A percentile compares a stretch with the other conserved stretches of the same genome.
Conservation (phyloP, 1,284 basidiomycete genomes). For the Melampsora occidentalis region DNA sequence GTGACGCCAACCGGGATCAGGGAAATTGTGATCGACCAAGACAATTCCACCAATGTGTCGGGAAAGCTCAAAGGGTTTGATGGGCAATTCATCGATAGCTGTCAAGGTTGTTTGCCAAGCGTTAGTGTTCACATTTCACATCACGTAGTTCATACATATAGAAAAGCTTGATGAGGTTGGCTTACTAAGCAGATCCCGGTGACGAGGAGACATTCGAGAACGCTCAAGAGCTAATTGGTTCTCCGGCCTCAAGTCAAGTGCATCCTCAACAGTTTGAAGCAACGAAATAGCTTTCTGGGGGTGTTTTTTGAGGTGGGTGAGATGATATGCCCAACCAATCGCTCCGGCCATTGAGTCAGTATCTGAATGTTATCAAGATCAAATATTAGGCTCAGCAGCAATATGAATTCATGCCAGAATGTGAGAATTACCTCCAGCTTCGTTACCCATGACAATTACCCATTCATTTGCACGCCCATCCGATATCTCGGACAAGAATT, state of each 20-base stretch:
- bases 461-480: conserved; percentile 50
- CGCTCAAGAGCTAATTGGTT: conserved; percentile 53
- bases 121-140: not conserved
- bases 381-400: not conserved
- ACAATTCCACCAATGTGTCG: conserved; percentile 51
- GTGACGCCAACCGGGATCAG: conserved; percentile 50
- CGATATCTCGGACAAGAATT: conserved; percentile 51
- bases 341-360: conserved; percentile 52
- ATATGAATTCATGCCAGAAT: not conserved
- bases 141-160: not conserved
- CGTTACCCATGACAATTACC: conserved; percentile 55
- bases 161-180: not conserved
- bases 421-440: conserved; percentile 49
- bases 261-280: conserved; percentile 50
- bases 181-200: conserved; percentile 53
- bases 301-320: conserved; percentile 46
- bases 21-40: conserved; percentile 54
- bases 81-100: conserved; percentile 54
- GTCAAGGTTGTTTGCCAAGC: not conserved
- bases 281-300: conserved; percentile 48
- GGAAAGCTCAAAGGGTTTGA: conserved; percentile 50
- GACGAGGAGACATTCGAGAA: conserved; percentile 51
- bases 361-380: conserved; percentile 46
- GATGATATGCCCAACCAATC: conserved; percentile 51
- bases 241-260: conserved; percentile 54